Percentiles rank a stretch among this genome's conserved stretches.
Evolutionary conservation across 1,139 yeast genomes (phyloP).

Genomic region (Kodamaea alishanica): DNA sequence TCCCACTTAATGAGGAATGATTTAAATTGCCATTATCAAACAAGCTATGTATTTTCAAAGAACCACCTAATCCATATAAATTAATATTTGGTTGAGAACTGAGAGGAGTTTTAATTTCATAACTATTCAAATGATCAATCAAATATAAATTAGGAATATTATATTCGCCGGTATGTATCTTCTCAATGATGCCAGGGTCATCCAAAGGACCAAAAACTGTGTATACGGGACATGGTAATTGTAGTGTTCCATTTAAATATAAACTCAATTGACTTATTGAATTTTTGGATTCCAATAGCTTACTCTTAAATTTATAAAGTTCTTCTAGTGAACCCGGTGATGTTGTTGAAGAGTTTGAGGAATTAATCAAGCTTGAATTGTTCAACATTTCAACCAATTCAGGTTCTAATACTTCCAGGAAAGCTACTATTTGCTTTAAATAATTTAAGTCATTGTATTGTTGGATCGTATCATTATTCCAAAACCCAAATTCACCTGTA

Average conservation of each 20-base stretch:
- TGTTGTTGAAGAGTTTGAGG: not conserved
- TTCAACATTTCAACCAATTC: constrained; percentile 45
- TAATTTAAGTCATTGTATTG: constrained; percentile 51
- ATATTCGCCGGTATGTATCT: constrained; percentile 53
- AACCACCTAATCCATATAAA: constrained; percentile 71
- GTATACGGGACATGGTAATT: constrained; percentile 63
- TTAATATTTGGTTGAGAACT: constrained; percentile 46
- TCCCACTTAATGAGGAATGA: constrained; percentile 40
- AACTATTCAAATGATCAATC: constrained; percentile 54
- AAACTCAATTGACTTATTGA: constrained; percentile 53
- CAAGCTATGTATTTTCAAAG: constrained; percentile 60
- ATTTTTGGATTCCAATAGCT: constrained; percentile 25
- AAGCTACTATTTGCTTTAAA: constrained; percentile 64
- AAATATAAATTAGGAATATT: constrained; percentile 54
- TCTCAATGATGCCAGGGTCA: constrained; percentile 63
- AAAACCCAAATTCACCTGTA: constrained; percentile 79
- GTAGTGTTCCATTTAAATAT: constrained; percentile 46
- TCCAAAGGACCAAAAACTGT: constrained; percentile 75
- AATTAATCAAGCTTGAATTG: constrained; percentile 40
- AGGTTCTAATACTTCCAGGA: constrained; percentile 56
- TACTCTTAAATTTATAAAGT: constrained; percentile 33
- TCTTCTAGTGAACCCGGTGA: constrained; percentile 1
- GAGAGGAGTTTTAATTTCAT: constrained; percentile 33
- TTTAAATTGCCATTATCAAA: constrained; percentile 59
- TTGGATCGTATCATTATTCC: constrained; percentile 55